Evolutionary conservation across 108 stramenopile species (phyloP), one percentile per base, ranked within the genome.

Genomic region (Pseudonitzschia delicatissima): DNA sequence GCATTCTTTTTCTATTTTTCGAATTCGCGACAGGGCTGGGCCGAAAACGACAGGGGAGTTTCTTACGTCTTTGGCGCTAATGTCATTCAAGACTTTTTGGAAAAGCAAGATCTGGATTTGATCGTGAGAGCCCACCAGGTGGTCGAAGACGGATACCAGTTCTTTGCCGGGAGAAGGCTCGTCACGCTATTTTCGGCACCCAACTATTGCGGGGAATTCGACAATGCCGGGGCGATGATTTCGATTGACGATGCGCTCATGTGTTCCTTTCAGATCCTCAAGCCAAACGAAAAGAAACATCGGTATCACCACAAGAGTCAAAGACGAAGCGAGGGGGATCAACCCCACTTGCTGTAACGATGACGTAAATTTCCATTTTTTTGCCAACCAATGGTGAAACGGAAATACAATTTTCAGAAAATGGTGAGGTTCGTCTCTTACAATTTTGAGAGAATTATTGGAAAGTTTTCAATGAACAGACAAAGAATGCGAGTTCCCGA

Each of bases 71-170:
- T 99, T 73, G 98, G 98, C 12, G 95, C 96, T 64, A 97, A 99
- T 66, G 94, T 98, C 67, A 96, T 97, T 21, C 79, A 87, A 25
- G 80, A 94, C 55, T 99, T 98, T 73, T 72, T 97, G 44, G 79
- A 93, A 39, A 74, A 86, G 73, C 96, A 98, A 65, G 97, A 98
- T 81, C 81, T 98, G 58, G 98, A 99, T 58, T 82, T 99, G 27
- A 94, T 99, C 69, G 97, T 96, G 81, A 79, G 98, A 45, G 98
- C 96, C 11, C 98, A 99, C 77, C 98, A 99, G 82, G 98, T 99
- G 34, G 98, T 98, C 21, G 98, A 99, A 80, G 98, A 99, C 74
- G 98, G 98, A 33, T 99, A 99, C 74, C 96, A 99, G 84, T 99
- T 99, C 80, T 99, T 99, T 69, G 96, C 97, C 1, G 82, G 90